A percentile compares a stretch with the other conserved stretches of the same genome.
Conservation (phyloP, 768 basidiomycete genomes). For the Sistotremastrum niveocremeum region DNA sequence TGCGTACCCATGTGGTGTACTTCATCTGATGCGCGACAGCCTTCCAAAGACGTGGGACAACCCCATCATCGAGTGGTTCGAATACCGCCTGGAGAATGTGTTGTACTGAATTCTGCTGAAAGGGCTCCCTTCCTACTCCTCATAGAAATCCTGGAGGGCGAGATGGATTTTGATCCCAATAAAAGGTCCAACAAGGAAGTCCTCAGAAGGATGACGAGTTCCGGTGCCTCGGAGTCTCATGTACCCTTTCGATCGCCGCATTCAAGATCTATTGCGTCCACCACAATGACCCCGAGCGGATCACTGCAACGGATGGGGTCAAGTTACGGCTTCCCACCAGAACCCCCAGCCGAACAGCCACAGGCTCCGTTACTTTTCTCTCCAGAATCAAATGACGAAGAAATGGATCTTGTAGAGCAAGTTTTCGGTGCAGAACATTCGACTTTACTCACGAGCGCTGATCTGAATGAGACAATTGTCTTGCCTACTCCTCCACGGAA, state of each 20-base stretch:
- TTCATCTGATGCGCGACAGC: slow-evolving; percentile 45
- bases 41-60: slow-evolving; percentile 28
- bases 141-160: slow-evolving; percentile 79
- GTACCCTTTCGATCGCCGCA: neutral
- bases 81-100: slow-evolving; percentile 94
- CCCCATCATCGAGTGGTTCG: slow-evolving; percentile 92
- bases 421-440: slow-evolving; percentile 72
- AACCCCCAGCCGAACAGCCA: slow-evolving; percentile 4
- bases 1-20: slow-evolving; percentile 84
- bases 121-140: slow-evolving; percentile 86
- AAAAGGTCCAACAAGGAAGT: slow-evolving; percentile 79
- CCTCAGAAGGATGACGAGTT: slow-evolving; percentile 54
- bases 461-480: slow-evolving; percentile 75
- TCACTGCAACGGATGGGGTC: too few relatives aligned
- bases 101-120: slow-evolving; percentile 96
- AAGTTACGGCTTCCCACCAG: neutral
- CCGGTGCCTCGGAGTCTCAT: neutral
- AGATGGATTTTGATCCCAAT: slow-evolving; percentile 83
- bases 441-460: slow-evolving; percentile 53
- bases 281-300: too few relatives aligned
- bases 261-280: too few relatives aligned
- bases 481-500: slow-evolving; percentile 77
- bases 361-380: slow-evolving; percentile 9
- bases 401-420: slow-evolving; percentile 95
- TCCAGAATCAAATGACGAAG: slow-evolving; percentile 44